phyloP scores from a whole-genome alignment of 1,284 basidiomycete genomes.

The Ceratobasidium papillatum region DNA sequence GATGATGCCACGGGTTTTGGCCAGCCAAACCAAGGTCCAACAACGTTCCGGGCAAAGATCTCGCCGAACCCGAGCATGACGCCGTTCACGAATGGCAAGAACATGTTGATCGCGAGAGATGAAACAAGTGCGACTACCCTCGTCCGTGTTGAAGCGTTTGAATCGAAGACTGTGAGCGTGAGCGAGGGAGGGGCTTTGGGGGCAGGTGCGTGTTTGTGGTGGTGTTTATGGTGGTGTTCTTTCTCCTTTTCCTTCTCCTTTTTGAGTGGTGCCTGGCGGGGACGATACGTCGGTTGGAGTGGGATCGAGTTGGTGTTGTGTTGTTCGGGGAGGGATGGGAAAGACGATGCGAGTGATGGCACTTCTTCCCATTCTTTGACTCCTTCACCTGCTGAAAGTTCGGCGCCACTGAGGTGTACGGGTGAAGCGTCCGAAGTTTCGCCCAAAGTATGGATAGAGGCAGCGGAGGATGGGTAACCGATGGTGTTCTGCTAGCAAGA shows the following conservation, averaged over 20 bases:
- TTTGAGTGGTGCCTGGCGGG: slow-evolving; percentile 45
- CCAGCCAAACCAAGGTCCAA: slow-evolving; percentile 68
- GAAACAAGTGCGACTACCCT: slow-evolving; percentile 79
- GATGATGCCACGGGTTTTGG: slow-evolving; percentile 39
- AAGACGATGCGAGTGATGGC: slow-evolving; percentile 49
- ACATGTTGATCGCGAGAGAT: slow-evolving; percentile 88
- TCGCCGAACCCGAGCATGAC: slow-evolving; percentile 99
- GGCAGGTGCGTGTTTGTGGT: slow-evolving; percentile 47
- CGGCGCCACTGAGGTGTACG: slow-evolving; percentile 33
- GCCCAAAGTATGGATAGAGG: slow-evolving; percentile 29
- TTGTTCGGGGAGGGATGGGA: slow-evolving; percentile 46
- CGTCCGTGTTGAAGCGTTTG: slow-evolving; percentile 67
- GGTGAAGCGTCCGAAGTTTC: slow-evolving; percentile 35
- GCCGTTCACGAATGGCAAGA: slow-evolving; percentile 95
- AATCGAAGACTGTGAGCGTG: slow-evolving; percentile 83
- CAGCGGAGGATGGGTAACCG: slow-evolving; percentile 34
- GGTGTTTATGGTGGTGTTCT: slow-evolving; percentile 14
- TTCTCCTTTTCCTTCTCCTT: slow-evolving; percentile 44
- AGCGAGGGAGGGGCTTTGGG: slow-evolving; percentile 58
- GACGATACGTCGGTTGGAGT: slow-evolving; percentile 42
- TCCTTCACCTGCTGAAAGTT: slow-evolving; percentile 36
- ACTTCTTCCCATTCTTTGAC: slow-evolving; percentile 44
- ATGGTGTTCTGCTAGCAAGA: slow-evolving; percentile 23
- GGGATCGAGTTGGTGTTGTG: slow-evolving; percentile 41
- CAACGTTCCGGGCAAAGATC: slow-evolving; percentile 90